Base-by-base conservation (phyloP, 2,329 filamentous ascomycete species). In the Intubia oerlemansii region DNA sequence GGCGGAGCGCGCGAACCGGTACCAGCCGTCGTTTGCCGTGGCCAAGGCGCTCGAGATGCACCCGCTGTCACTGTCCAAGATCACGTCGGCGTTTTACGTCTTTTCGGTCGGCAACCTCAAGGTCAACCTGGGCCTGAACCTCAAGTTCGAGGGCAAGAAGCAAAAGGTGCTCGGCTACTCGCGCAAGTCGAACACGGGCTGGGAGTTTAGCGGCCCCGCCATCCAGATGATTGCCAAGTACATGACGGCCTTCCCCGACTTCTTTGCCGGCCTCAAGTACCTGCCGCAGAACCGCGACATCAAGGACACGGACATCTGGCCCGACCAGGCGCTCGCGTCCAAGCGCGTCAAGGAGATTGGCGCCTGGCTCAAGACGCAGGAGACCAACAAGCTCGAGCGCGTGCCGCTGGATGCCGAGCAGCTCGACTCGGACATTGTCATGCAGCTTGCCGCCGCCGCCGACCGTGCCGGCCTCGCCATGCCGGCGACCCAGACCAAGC, bases 361-460 rank as follows among this genome's bases (percentile, higher is more conserved):
- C 16, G 68, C 73, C 19, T 98, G 85, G 85, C 61, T 98, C 28
- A 98, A 95, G 56, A 71, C 71, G 24, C 67, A 91, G 26, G 79
- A 93, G 48, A 78, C 79, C 1, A 91, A 81, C 61, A 78, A 74
- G 39, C 90, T 98, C 40, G 85, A 95, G 50, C 74, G 74, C 38
- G 88, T 98, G n/a, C 85, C 88, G 14, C 64, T 98, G 10, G 88
- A 98, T 42, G 88, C 88, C 2, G 80, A 93, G 47, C 90, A 98
- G 48, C 70, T 98, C 5, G 88, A 98, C 48, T 92, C 82, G 0
- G 76, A 82, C 34, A 67, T 82, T 10, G 88, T 95, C 36, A 74
- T 72, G 56, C 53, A 67, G 30, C 75, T 98, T 32, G 82, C 92
- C 41, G 51, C 60, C 31, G 71, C 73, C 24, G 78, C 81, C 3